Evolutionary conservation across 2,329 filamentous ascomycete genomes (phyloP).

Genomic region (Monilinia aucupariae): DNA sequence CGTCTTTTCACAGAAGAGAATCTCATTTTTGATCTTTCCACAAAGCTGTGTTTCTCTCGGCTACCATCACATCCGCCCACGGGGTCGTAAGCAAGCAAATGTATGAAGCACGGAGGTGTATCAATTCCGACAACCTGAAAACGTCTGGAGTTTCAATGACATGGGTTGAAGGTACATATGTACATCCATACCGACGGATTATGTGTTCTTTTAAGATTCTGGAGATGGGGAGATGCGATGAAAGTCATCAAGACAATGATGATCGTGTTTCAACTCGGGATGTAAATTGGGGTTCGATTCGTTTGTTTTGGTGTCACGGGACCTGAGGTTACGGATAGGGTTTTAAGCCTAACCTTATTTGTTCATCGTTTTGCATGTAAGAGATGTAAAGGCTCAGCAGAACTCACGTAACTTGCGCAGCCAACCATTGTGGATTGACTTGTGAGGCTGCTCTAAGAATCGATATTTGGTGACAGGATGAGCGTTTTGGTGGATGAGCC

Average conservation of each 20-base stretch:
- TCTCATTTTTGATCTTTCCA: neutral
- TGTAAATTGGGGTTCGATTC: no score
- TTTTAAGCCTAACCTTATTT: neutral
- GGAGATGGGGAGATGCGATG: neutral
- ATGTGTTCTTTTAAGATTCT: neutral
- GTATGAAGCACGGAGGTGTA: slow-evolving; percentile 27
- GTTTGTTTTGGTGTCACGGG: neutral
- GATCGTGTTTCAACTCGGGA: neutral
- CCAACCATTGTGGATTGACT: no score
- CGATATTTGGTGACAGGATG: neutral
- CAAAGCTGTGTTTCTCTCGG: neutral
- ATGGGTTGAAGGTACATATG: neutral
- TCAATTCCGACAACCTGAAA: slow-evolving; percentile 25
- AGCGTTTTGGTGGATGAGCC: neutral
- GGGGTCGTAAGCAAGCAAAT: slow-evolving; percentile 20
- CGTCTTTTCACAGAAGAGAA: neutral
- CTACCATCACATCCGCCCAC: slow-evolving; percentile 14
- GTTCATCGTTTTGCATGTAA: neutral
- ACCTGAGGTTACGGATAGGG: neutral
- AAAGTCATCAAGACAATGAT: neutral
- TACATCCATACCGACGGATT: neutral
- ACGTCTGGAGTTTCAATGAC: slow-evolving; percentile 25
- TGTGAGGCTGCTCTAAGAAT: neutral
- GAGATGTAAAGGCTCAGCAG: neutral
- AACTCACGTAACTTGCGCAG: neutral